phyloP scores from a whole-genome alignment of 202 grass and related monocot genomes.

The Zizania palustris region DNA sequence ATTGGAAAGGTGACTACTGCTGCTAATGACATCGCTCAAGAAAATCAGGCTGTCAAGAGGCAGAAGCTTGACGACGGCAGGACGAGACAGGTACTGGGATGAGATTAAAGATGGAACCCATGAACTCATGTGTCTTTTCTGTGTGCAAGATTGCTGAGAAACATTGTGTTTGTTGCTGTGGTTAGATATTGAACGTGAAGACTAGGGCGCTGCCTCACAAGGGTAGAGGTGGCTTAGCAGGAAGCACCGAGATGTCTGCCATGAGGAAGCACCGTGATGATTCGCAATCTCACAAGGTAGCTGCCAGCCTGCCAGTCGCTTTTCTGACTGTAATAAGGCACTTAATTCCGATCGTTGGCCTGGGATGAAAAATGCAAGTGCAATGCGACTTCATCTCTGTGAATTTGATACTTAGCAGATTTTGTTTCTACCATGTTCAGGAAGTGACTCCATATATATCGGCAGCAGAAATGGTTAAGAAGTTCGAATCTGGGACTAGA shows the following conservation, averaged over 20 bases:
- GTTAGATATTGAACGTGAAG: slow-evolving; percentile 85
- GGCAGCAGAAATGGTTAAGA: slow-evolving; percentile 84
- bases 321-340: slow-evolving; percentile 6
- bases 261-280: slow-evolving; percentile 42
- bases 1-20: slow-evolving; percentile 32
- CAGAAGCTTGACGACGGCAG: slow-evolving; percentile 84
- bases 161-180: slow-evolving; percentile 15
- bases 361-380: slow-evolving; percentile 25
- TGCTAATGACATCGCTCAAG: slow-evolving; percentile 59
- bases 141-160: slow-evolving; percentile 8
- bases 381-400: not conserved
- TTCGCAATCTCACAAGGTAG: slow-evolving; percentile 53
- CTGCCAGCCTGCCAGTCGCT: slow-evolving; percentile 11
- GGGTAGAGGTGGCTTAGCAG: slow-evolving; percentile 51
- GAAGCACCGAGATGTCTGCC: slow-evolving; percentile 44
- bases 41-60: slow-evolving; percentile 90
- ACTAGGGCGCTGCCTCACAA: slow-evolving; percentile 68
- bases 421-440: slow-evolving; percentile 44
- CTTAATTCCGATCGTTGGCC: slow-evolving; percentile 7
- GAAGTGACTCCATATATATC: slow-evolving; percentile 67
- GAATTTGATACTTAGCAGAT: slow-evolving; percentile 27
- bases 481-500: slow-evolving; percentile 88
- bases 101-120: not conserved
- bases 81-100: slow-evolving; percentile 69
- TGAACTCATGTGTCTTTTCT: not conserved